Conservation (phyloP, 1,139 yeast species). For the Taiozyma onychis region DNA sequence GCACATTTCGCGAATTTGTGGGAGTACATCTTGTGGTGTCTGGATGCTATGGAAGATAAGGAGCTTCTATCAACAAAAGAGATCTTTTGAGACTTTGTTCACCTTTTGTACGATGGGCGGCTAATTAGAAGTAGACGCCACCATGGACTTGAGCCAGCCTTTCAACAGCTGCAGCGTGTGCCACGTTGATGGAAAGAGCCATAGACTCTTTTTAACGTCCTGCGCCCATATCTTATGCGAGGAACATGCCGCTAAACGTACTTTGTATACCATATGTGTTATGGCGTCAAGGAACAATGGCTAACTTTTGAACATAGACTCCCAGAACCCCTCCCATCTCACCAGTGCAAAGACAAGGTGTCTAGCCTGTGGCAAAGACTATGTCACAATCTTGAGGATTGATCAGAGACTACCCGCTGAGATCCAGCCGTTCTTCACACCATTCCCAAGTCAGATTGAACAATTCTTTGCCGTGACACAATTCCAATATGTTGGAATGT, state of each 20-base stretch:
- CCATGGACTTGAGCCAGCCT: constrained; percentile 21
- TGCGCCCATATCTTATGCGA: constrained; percentile 28
- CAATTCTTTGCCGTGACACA: constrained; percentile 19
- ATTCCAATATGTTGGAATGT: constrained; percentile 19
- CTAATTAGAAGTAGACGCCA: not conserved
- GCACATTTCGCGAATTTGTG: not conserved
- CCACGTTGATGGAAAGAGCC: constrained; percentile 7
- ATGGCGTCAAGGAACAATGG: not conserved
- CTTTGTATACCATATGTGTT: not conserved
- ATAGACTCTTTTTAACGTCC: constrained; percentile 22
- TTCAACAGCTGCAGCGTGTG: constrained; percentile 25
- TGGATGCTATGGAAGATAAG: not conserved
- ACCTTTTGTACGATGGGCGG: not conserved
- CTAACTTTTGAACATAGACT: not conserved
- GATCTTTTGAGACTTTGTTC: not conserved
- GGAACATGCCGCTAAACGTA: constrained; percentile 20
- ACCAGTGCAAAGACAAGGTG: constrained; percentile 12
- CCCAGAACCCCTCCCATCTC: constrained; percentile 2
- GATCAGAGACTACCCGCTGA: constrained; percentile 17
- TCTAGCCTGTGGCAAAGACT: constrained; percentile 13
- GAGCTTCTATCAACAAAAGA: not conserved
- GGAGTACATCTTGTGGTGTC: not conserved
- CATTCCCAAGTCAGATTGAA: constrained; percentile 19
- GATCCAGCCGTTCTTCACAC: constrained; percentile 17
- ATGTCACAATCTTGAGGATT: constrained; percentile 15